A percentile compares a stretch with the other conserved stretches of the same genome.
phyloP scores from a whole-genome alignment of 441 rosid genomes.

The Gossypium trilobum region DNA sequence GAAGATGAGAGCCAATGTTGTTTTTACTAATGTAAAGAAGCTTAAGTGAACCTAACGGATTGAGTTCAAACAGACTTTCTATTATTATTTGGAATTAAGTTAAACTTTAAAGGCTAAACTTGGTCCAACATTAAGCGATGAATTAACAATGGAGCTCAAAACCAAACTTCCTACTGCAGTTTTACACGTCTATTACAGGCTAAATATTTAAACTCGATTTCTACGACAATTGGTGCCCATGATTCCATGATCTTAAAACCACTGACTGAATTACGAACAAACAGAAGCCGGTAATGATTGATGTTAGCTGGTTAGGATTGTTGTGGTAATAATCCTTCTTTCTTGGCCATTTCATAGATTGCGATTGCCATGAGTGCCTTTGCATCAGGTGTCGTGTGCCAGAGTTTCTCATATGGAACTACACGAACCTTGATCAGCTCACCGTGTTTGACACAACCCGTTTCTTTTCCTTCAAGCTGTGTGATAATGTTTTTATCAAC shows the following conservation, averaged over 20 bases:
- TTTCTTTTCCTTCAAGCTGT: constrained; percentile 68
- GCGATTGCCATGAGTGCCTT: constrained; percentile 63
- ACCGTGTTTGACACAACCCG: constrained; percentile 59
- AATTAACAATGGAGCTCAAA: too few species aligned
- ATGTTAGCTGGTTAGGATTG: constrained; percentile 2
- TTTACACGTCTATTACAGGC: not conserved
- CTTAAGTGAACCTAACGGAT: too few species aligned
- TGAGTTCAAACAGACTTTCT: too few species aligned
- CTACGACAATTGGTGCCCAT: too few species aligned
- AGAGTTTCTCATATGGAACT: constrained; percentile 52
- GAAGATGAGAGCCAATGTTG: too few species aligned
- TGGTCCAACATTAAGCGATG: too few species aligned
- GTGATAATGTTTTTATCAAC: constrained; percentile 45
- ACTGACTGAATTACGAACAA: not conserved
- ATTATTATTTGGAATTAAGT: too few species aligned
- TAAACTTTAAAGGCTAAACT: too few species aligned
- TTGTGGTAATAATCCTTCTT: constrained; percentile 46
- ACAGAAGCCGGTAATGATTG: not conserved
- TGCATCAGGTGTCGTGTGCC: constrained; percentile 71
- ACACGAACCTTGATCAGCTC: constrained; percentile 70
- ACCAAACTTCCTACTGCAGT: not conserved
- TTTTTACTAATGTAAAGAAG: too few species aligned
- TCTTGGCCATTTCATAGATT: constrained; percentile 66
- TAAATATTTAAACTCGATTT: not conserved
- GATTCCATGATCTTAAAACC: not conserved